These are phyloP conservation scores for Podospora conica DNA, from an alignment of 495 filamentous ascomycete genomes.

Conservation along the genomic window DNA sequence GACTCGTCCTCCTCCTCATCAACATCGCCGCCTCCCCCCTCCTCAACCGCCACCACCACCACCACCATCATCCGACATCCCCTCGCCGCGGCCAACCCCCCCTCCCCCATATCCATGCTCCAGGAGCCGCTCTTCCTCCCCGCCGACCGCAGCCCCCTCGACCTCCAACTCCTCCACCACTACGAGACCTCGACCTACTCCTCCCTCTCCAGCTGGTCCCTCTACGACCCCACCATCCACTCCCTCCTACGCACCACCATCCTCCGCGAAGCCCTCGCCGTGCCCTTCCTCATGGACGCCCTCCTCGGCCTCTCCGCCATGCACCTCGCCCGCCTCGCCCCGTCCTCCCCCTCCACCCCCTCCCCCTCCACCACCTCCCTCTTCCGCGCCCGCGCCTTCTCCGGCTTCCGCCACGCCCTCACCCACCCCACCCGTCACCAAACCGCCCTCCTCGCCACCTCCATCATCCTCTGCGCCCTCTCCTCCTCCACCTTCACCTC, in stretches of 20 bases:
- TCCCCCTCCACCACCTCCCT: constrained; percentile 16
- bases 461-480: constrained; percentile 38
- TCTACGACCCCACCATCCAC: constrained; percentile 26
- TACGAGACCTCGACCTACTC: constrained; percentile 33
- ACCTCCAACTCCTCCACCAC: constrained; percentile 41
- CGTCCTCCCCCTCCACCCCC: constrained; percentile 8
- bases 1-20: constrained; percentile 10
- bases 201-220: constrained; percentile 33
- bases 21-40: constrained; percentile 2
- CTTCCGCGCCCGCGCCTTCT: constrained; percentile 39
- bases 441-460: constrained; percentile 36
- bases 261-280: constrained; percentile 41
- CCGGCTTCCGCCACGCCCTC: constrained; percentile 42
- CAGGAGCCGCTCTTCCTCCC: constrained; percentile 36
- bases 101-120: constrained; percentile 5
- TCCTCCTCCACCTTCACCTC: constrained; percentile 36
- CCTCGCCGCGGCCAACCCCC: constrained; percentile 1
- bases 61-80: neutral
- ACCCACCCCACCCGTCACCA: constrained; percentile 24
- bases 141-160: constrained; percentile 20
- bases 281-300: constrained; percentile 46
- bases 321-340: constrained; percentile 26
- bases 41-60: constrained; percentile 1
- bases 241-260: constrained; percentile 37
- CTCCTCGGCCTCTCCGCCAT: constrained; percentile 43